Percentiles rank a stretch among this genome's conserved stretches.
phyloP scores from a whole-genome alignment of 345 rosid genomes.

The Cardiospermum halicacabum region DNA sequence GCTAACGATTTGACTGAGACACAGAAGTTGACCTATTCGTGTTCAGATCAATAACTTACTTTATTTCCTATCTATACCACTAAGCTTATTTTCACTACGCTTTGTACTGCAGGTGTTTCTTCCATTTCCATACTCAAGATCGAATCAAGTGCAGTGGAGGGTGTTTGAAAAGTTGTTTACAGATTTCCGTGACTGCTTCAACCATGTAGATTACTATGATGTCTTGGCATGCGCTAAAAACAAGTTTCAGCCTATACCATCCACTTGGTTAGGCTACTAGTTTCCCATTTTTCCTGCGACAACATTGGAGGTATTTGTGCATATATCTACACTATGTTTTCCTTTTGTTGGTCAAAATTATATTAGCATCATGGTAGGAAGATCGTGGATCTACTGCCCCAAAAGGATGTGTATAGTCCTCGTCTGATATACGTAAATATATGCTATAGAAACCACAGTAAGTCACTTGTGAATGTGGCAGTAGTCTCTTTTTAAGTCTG shows the following conservation, averaged over 20 bases:
- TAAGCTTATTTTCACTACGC: neutral
- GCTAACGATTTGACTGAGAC: neutral
- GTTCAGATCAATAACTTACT: neutral
- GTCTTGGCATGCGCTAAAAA: constrained; percentile 61
- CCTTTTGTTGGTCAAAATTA: neutral
- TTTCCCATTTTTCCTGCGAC: neutral
- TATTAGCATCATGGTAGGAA: neutral
- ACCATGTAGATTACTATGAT: constrained; percentile 57
- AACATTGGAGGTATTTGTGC: constrained; percentile 8
- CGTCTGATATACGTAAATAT: neutral
- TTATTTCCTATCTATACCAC: neutral
- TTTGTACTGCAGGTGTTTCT: constrained; percentile 54
- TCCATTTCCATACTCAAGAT: constrained; percentile 77
- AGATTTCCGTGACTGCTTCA: constrained; percentile 77
- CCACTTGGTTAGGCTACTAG: constrained; percentile 74
- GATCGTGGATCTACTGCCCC: too few relatives aligned
- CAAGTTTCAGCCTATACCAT: constrained; percentile 74
- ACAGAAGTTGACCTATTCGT: neutral
- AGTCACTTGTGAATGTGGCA: neutral
- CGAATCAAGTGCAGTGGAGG: constrained; percentile 63
- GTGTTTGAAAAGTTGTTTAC: constrained; percentile 81
- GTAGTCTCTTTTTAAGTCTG: neutral
- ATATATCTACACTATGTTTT: neutral
- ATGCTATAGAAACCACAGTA: neutral
- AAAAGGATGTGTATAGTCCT: neutral